These are phyloP conservation scores for Chromosphaera perkinsii DNA, from an alignment of 208 protist species.

Conservation along the genomic window DNA sequence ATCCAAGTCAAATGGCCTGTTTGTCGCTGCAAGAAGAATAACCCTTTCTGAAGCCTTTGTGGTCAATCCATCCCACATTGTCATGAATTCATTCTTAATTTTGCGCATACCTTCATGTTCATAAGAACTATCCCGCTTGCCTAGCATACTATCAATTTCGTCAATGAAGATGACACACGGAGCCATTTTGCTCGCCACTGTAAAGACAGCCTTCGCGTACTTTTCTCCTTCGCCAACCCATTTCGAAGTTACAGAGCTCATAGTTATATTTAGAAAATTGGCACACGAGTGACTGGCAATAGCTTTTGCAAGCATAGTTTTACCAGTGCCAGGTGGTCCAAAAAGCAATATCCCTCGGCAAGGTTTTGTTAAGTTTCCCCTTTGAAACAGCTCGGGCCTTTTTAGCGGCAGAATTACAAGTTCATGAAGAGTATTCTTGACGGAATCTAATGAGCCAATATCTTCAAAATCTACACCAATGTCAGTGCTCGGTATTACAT, in stretches of 20 bases:
- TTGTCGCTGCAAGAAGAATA: conserved; percentile 62
- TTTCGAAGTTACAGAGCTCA: conserved; percentile 43
- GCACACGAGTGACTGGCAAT: conserved; percentile 15
- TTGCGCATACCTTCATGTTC: conserved; percentile 66
- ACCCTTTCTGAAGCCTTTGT: conserved; percentile 53
- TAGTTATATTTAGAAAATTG: conserved; percentile 38
- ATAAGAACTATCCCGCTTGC: conserved; percentile 38
- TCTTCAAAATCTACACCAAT: conserved; percentile 29
- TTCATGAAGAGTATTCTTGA: conserved; percentile 24
- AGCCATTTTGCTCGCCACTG: conserved; percentile 57
- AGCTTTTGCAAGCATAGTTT: conserved; percentile 27
- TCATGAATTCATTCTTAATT: conserved; percentile 67
- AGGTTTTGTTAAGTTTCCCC: conserved; percentile 27
- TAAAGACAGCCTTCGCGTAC: conserved; percentile 56
- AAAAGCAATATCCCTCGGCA: conserved; percentile 21
- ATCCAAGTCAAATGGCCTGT: conserved; percentile 62
- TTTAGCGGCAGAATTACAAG: conserved; percentile 25
- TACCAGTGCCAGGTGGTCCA: conserved; percentile 32
- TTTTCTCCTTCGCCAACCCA: conserved; percentile 67
- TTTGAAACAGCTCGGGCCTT: conserved; percentile 23
- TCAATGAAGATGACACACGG: conserved; percentile 67
- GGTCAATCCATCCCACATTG: conserved; percentile 57
- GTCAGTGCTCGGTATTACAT: conserved; percentile 7
- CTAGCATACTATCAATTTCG: conserved; percentile 52
- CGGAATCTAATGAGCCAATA: conserved; percentile 21